A percentile compares a stretch with the other conserved stretches of the same genome.
Evolutionary conservation across 352 stramenopile genomes (phyloP).

Genomic region (Globisporangium apiculatum): DNA sequence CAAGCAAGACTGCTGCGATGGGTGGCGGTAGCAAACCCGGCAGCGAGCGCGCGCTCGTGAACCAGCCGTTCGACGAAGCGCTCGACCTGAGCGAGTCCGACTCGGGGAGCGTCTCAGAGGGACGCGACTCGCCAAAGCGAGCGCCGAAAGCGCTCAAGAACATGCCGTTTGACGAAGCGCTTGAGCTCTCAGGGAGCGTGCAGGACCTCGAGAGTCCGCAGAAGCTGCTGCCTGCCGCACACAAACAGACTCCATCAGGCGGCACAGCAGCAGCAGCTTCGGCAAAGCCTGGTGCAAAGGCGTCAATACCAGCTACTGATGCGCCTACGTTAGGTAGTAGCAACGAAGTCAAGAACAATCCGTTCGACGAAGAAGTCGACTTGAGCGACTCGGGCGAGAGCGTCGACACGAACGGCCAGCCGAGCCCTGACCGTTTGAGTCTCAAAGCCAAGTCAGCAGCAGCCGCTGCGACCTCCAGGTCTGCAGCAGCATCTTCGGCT

Average conservation of each 20-base stretch:
- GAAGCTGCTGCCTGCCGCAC: slow-evolving; percentile 9
- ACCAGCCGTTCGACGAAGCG: slow-evolving; percentile 84
- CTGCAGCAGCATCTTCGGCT: neutral
- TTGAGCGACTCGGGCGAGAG: slow-evolving; percentile 82
- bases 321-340: slow-evolving; percentile 6
- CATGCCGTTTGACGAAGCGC: slow-evolving; percentile 73
- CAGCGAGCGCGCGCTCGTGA: slow-evolving; percentile 49
- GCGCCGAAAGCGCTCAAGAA: slow-evolving; percentile 53
- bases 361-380: slow-evolving; percentile 84
- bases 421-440: slow-evolving; percentile 43
- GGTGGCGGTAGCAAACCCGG: slow-evolving; percentile 19
- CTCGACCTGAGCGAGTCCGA: slow-evolving; percentile 86
- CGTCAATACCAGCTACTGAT: neutral
- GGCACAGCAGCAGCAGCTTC: slow-evolving; percentile 5
- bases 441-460: slow-evolving; percentile 27
- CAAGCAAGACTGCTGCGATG: slow-evolving; percentile 3
- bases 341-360: slow-evolving; percentile 72
- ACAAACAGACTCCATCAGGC: neutral
- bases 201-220: slow-evolving; percentile 66
- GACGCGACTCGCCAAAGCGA: slow-evolving; percentile 58
- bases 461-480: slow-evolving; percentile 6
- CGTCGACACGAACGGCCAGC: slow-evolving; percentile 72
- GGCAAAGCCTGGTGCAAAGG: neutral
- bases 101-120: slow-evolving; percentile 33
- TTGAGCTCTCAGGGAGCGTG: slow-evolving; percentile 75